Conservation (phyloP, 768 basidiomycete species). For the Aureoboletus auriporus region DNA sequence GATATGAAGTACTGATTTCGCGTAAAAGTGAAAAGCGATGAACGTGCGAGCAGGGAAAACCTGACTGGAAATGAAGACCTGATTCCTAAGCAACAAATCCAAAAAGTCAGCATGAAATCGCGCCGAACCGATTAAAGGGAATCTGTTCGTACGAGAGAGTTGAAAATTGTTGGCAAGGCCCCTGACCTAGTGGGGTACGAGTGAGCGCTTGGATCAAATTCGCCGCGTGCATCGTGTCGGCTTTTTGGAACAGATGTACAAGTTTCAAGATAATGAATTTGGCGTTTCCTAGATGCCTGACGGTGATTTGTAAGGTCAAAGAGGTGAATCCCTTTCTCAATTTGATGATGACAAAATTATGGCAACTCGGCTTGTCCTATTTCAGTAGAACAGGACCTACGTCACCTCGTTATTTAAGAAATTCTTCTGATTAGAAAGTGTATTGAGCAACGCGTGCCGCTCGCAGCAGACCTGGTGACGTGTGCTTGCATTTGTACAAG, state of each 20-base stretch:
- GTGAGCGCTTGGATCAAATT: too few species aligned
- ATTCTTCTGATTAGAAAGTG: constrained; percentile 4
- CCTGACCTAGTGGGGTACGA: too few species aligned
- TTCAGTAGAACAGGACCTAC: constrained; percentile 16
- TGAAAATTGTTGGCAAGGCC: too few species aligned
- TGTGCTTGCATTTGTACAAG: constrained; percentile 1
- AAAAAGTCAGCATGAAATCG: too few species aligned
- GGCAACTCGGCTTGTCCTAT: neutral
- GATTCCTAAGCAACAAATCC: too few species aligned
- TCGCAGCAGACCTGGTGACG: constrained; percentile 9
- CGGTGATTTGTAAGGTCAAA: too few species aligned
- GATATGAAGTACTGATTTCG: neutral
- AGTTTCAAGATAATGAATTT: neutral
- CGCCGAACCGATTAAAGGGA: too few species aligned
- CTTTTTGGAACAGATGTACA: neutral
- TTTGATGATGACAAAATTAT: neutral
- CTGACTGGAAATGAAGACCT: too few species aligned
- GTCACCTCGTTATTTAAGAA: constrained; percentile 18
- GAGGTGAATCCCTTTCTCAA: constrained; percentile 3
- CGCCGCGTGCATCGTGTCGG: too few species aligned
- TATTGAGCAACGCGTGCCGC: neutral
- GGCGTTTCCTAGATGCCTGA: too few species aligned
- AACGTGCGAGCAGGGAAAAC: neutral
- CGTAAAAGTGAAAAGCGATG: neutral
- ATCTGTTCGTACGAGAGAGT: too few species aligned